Base-by-base conservation (phyloP, 495 filamentous ascomycete species). In the Chaetomidium leptoderma region DNA sequence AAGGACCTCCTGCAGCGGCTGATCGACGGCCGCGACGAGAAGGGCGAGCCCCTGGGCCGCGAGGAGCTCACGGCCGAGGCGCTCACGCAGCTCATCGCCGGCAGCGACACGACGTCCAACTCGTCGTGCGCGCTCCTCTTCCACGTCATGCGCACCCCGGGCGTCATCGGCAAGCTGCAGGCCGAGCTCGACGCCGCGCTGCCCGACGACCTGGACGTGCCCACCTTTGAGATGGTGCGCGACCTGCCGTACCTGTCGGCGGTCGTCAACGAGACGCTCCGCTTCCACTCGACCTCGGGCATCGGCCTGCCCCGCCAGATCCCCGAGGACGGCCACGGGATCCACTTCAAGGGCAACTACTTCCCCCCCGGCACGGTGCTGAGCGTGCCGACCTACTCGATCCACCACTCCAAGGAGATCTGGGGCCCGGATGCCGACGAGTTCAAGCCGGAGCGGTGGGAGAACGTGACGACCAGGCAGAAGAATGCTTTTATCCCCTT, bases 51-150 rank as follows among this genome's bases (percentile, higher is more conserved):
- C 14, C 79, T 96, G 0, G 83, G 87, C 0, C 81, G 87, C 19
- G 79, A 86, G 61, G 91, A 96, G 69, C 78, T 95, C 39, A 92
- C 90, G 4, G 91, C 89, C 23, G 91, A 96, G 70, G 91, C 91
- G 0, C 74, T 95, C 21, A 95, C 91, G 1, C 91, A 95, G 71
- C 76, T 96, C 37, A 96, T 96, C 64, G 91, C 91, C 4, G 91
- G 91, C 26, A 89, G 84, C 44, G 91, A 95, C 69, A 96, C 91
- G 0, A 96, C 91, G 3, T 88, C 84, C 58, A 96, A 96, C 75
- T 91, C 91, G 4, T 85, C 85, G 45, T 96, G 91, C 69, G 90
- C 91, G 3, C 81, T 95, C 42, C 79, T 96, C 16, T 95, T 84
- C 76, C 86, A 89, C 78, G 83, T 78, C 26, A 72, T 86, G 36